A percentile compares a stretch with the other conserved stretches of the same genome.
phyloP scores from a whole-genome alignment of 495 filamentous ascomycete species.

The Aspergillus taichungensis region DNA sequence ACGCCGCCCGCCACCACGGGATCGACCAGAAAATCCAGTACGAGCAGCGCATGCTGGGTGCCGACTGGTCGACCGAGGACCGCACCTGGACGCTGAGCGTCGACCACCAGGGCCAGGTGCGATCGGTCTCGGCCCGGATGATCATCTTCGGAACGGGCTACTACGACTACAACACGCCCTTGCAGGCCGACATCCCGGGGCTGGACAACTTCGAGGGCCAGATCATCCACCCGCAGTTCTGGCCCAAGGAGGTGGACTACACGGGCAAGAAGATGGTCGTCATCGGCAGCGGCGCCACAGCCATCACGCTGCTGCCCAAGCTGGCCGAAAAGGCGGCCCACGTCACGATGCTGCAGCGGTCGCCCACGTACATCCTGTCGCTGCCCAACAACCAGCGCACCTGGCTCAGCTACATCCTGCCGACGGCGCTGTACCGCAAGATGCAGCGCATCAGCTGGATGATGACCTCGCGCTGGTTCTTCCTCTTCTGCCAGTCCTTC shows the following conservation, averaged over 20 bases:
- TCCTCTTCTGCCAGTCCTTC: slow-evolving; percentile 47
- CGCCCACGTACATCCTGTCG: slow-evolving; percentile 51
- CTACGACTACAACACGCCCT: slow-evolving; percentile 55
- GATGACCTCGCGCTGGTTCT: slow-evolving; percentile 36
- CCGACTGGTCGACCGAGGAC: slow-evolving; percentile 50
- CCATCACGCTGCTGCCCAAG: slow-evolving; percentile 44
- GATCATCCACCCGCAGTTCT: slow-evolving; percentile 44
- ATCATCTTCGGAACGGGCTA: slow-evolving; percentile 54
- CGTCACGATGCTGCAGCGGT: slow-evolving; percentile 50
- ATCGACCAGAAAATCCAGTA: slow-evolving; percentile 50
- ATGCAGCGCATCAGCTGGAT: slow-evolving; percentile 41
- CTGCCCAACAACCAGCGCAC: slow-evolving; percentile 32
- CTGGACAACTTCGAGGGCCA: slow-evolving; percentile 34
- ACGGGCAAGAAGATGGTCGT: slow-evolving; percentile 45
- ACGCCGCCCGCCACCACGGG: slow-evolving; percentile 40
- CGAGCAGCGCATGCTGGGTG: slow-evolving; percentile 43
- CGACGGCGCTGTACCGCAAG: slow-evolving; percentile 21
- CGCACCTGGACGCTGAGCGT: slow-evolving; percentile 55
- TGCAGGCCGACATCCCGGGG: slow-evolving; percentile 39
- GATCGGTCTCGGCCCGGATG: slow-evolving; percentile 44
- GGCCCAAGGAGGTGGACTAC: slow-evolving; percentile 43
- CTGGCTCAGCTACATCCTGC: slow-evolving; percentile 31
- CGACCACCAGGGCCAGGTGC: slow-evolving; percentile 38
- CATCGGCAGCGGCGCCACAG: slow-evolving; percentile 49
- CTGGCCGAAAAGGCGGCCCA: slow-evolving; percentile 34